Conservation (phyloP, 2,329 filamentous ascomycete genomes). For the Mollisiaceae sp. region DNA sequence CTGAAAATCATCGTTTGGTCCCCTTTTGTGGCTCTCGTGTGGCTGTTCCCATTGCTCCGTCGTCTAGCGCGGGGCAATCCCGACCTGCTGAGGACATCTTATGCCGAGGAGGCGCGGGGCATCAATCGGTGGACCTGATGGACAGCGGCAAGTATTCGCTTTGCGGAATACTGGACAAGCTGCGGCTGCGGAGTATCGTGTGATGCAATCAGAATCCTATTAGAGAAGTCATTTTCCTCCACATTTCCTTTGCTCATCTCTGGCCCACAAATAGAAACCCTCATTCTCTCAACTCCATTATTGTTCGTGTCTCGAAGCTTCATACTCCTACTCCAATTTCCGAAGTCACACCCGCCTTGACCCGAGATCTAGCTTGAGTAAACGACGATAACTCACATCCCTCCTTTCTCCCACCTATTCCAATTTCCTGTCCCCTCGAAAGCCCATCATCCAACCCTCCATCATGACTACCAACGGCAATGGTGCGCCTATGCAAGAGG, state of each 20-base stretch:
- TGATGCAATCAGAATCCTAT: slow-evolving; percentile 25
- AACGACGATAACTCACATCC: slow-evolving; percentile 27
- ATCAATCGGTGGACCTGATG: slow-evolving; percentile 14
- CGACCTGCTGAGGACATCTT: slow-evolving; percentile 18
- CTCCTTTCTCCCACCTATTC: slow-evolving; percentile 13
- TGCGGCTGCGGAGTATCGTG: slow-evolving; percentile 21
- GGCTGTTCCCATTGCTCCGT: slow-evolving; percentile 27
- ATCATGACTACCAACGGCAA: slow-evolving; percentile 36
- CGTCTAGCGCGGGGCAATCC: slow-evolving; percentile 30
- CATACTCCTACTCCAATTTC: slow-evolving; percentile 15
- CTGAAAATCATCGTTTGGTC: slow-evolving; percentile 31
- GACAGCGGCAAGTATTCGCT: slow-evolving; percentile 3
- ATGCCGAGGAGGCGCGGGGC: slow-evolving; percentile 33
- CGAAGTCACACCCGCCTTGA: slow-evolving; percentile 32
- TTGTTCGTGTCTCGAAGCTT: slow-evolving; percentile 19
- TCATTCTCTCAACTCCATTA: slow-evolving; percentile 8
- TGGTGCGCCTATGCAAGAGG: slow-evolving; percentile 51
- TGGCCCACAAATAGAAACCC: not conserved
- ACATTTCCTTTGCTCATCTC: slow-evolving; percentile 10
- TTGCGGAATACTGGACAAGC: slow-evolving; percentile 11
- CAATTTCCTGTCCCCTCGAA: slow-evolving; percentile 6
- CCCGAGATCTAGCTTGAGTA: slow-evolving; percentile 37
- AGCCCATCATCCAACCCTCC: slow-evolving; percentile 17
- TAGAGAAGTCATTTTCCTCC: slow-evolving; percentile 30
- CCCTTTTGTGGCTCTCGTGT: not conserved